Evolutionary conservation across 202 grass and related monocot genomes (phyloP), one percentile per base, ranked within the genome.

Genomic region (Eragrostis tef): DNA sequence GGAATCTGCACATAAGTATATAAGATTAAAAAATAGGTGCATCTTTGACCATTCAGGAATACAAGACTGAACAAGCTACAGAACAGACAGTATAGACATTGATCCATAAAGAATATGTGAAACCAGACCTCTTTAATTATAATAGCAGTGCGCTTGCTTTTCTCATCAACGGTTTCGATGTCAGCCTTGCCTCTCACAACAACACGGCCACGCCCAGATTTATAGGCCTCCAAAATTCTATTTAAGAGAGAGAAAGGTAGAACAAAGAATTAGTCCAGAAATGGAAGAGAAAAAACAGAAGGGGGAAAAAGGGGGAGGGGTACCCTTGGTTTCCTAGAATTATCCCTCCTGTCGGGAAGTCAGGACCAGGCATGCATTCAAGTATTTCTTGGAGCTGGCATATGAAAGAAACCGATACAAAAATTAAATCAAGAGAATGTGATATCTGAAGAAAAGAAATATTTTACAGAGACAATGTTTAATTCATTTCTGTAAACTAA

Each of bases 281-380:
- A 66, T 75, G 69, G 42, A 50, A 58, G 16, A 71, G 24, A 83
- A 12, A 63, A 75, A 72, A 72, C 11, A 79, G 12, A 75, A 10
- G 73, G 31, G 31, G 31, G 4, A 36, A 73, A 64, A 72, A 61
- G 64, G 60, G 21, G 39, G 51, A 77, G 5, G 57, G 64, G 41
- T 93, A 98, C 95, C 95, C 92, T 68, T 80, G 69, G 87, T 83
- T 94, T 74, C 92, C 95, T 58, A 98, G 70, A 19, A 98, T 94
- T 77, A 89, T 81, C 80, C 92, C 95, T 88, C 95, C 95, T 29
- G 95, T 98, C 86, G 95, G 95, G 51, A 98, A 98, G 77, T 98
- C 95, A 46, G 95, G 95, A 73, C 92, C 95, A 72, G 95, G 95
- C 92, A 98, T 98, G 85, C 68, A 91, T 80, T 98, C 95, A 71